phyloP scores from a whole-genome alignment of 768 basidiomycete species.

The Podaxis pistillaris region DNA sequence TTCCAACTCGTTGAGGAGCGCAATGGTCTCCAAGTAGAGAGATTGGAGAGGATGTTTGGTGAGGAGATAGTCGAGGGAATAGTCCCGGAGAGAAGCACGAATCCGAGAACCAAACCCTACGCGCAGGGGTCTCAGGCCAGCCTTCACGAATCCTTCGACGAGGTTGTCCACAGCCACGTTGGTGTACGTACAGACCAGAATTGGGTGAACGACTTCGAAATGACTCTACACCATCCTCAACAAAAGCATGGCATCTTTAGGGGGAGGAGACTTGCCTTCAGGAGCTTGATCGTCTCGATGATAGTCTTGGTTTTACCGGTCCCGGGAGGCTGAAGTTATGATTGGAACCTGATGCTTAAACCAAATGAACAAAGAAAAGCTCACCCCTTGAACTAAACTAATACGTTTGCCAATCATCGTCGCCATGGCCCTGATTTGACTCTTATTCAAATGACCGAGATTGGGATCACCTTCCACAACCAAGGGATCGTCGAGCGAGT shows the following conservation, averaged over 20 bases:
- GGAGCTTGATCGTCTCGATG: constrained; percentile 75
- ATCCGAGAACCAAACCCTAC: constrained; percentile 67
- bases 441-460: constrained; percentile 60
- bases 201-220: constrained; percentile 79
- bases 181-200: constrained; percentile 93
- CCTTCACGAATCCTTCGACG: constrained; percentile 64
- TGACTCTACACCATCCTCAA: constrained; percentile 44
- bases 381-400: constrained; percentile 84
- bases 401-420: constrained; percentile 80
- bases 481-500: constrained; percentile 57
- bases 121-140: constrained; percentile 72
- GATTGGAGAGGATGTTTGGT: constrained; percentile 55
- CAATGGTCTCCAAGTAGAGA: constrained; percentile 38
- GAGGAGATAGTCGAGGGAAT: constrained; percentile 66
- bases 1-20: constrained; percentile 21
- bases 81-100: constrained; percentile 47
- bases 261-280: constrained; percentile 51
- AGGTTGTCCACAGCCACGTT: constrained; percentile 93
- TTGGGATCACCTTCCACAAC: constrained; percentile 77
- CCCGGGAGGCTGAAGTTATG: constrained; percentile 67
- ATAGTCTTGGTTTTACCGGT: constrained; percentile 94
- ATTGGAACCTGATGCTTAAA: constrained; percentile 6
- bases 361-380: constrained; percentile 24
- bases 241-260: background rate
- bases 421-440: constrained; percentile 82